These are phyloP conservation scores for Quercus berberidifolia DNA, from an alignment of 306 rosid genomes.

Conservation along the genomic window DNA sequence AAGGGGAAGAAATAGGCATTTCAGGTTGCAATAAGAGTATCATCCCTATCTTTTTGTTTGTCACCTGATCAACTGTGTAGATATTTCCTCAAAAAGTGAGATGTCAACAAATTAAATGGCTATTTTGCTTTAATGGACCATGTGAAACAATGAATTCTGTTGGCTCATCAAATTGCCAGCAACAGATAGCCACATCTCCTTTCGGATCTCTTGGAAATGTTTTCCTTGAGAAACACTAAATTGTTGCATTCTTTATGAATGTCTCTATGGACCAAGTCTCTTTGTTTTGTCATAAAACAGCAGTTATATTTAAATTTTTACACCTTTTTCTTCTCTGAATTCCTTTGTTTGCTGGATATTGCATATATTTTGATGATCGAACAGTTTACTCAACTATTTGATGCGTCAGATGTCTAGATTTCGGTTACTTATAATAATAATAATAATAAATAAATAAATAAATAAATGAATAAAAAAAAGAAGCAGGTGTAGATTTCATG, in stretches of 20 bases:
- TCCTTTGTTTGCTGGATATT: no score
- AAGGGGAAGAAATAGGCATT: conserved; percentile 24
- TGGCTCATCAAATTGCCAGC: background rate
- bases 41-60: background rate
- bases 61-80: background rate
- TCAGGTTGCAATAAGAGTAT: background rate
- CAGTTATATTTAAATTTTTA: background rate
- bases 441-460: no score
- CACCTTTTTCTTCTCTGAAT: no score
- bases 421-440: no score
- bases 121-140: background rate
- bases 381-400: no score
- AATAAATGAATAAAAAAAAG: no score
- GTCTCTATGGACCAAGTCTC: no score
- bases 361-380: no score
- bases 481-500: no score
- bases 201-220: background rate
- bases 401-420: no score
- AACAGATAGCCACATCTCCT: background rate
- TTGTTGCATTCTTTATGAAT: background rate
- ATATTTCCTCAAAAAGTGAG: background rate
- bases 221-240: background rate
- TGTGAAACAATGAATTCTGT: background rate
- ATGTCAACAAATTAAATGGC: background rate
- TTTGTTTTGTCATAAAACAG: background rate